Evolutionary conservation across 2,329 filamentous ascomycete species (phyloP), one percentile per base, ranked within the genome.

Genomic region (Stachybotrys echinatus): DNA sequence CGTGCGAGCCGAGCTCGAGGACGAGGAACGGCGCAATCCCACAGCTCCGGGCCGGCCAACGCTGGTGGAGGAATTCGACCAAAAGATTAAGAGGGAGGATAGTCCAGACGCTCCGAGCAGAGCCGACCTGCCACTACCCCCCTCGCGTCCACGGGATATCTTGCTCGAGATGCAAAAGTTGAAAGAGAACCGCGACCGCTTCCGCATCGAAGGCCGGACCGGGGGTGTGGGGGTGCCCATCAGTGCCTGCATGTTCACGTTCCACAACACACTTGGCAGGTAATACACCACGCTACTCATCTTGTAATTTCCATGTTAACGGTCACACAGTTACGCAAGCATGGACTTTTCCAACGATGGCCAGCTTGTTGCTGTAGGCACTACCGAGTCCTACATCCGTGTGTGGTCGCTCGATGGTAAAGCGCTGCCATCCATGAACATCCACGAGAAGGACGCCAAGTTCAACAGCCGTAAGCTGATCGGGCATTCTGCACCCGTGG

Each of bases 201-300:
- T 96, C 66, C 87, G 84, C 63, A 92, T 97, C 50, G 89, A 95
- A 52, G 83, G 85, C 19, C 83, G 88, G 31, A 92, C 88, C 12
- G 89, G 90, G 17, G 92, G 92, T 8, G 80, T 92, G 47, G 90
- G 92, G 14, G 83, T 90, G 49, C 85, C 85, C 22, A 78, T 96
- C 52, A 95, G 91, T 61, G 86, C 95, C 21, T 94, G 89, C 74
- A 97, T 97, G 88, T 96, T 95, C 66, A 99, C 94, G 1, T 96
- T 97, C 63, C 94, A 99, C 74, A 99, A 99, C 68, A 95, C 89
- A 0, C 85, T 91, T 55, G 91, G 95, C 68, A 88, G 84, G 89
- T 92, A 72, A 74, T 82, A 67, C 23, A 6, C 18, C 10, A 14
- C 14, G 5, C 27, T 8, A 10, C 27, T 14, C 14, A 5, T 5